Percentiles rank a stretch among this genome's conserved stretches.
Evolutionary conservation across 345 rosid genomes (phyloP).

Genomic region (Rhodomyrtus tomentosa): DNA sequence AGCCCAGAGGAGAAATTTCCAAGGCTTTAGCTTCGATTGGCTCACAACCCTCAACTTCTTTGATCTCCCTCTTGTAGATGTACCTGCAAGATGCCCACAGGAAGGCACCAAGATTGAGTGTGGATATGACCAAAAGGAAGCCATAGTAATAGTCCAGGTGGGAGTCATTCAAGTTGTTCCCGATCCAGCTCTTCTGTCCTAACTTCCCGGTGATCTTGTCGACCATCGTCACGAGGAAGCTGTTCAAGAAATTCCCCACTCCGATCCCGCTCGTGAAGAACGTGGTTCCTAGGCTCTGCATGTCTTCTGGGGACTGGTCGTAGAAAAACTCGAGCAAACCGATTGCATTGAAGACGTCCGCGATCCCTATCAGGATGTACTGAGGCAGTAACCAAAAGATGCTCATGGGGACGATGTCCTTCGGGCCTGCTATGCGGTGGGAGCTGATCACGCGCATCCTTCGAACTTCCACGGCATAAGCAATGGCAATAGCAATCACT

Average conservation of each 20-base stretch:
- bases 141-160: constrained; percentile 83
- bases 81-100: constrained; percentile 59
- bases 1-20: constrained; percentile 46
- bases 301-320: constrained; percentile 81
- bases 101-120: constrained; percentile 51
- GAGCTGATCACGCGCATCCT: constrained; percentile 42
- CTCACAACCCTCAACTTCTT: constrained; percentile 16
- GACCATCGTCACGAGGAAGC: constrained; percentile 67
- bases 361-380: constrained; percentile 61
- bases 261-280: constrained; percentile 90
- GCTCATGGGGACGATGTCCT: constrained; percentile 66
- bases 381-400: constrained; percentile 83
- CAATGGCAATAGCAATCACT: constrained; percentile 52
- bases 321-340: constrained; percentile 82
- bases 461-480: constrained; percentile 56
- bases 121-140: constrained; percentile 52
- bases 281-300: constrained; percentile 91
- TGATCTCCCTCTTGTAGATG: constrained; percentile 56
- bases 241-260: constrained; percentile 72
- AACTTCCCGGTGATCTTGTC: constrained; percentile 42
- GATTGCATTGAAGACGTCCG: constrained; percentile 72
- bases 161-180: constrained; percentile 63
- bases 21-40: constrained; percentile 39
- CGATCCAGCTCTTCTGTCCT: constrained; percentile 76
- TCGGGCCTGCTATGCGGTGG: constrained; percentile 23